phyloP scores from a whole-genome alignment of 1,139 yeast species.

The Geotrichum histeridarum region DNA sequence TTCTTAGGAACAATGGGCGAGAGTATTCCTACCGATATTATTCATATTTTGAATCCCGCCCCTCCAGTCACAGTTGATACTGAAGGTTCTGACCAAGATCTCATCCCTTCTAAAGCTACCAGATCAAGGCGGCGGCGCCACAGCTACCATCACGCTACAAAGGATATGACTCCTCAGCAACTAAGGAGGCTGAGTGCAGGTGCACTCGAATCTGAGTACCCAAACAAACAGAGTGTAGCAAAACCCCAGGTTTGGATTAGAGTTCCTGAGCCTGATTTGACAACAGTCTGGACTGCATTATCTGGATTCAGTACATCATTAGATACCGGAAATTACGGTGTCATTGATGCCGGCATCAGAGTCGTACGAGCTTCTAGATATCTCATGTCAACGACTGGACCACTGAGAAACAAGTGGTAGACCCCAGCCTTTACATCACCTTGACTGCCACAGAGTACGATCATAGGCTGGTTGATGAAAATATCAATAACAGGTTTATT shows the following conservation, averaged over 20 bases:
- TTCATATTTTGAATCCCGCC: constrained; percentile 27
- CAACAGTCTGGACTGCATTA: constrained; percentile 27
- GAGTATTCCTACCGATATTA: constrained; percentile 42
- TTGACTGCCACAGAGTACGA: too few relatives aligned
- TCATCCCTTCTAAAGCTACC: not conserved
- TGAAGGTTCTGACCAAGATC: not conserved
- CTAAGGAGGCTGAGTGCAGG: not conserved
- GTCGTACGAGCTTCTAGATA: constrained; percentile 30
- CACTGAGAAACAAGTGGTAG: constrained; percentile 24
- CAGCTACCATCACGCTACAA: constrained; percentile 2
- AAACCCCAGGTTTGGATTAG: constrained; percentile 28
- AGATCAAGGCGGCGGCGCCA: constrained; percentile 5
- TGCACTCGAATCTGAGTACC: not conserved
- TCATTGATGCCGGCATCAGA: constrained; percentile 23
- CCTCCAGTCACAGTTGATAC: not conserved
- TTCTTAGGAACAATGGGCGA: constrained; percentile 43
- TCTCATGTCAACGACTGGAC: constrained; percentile 26
- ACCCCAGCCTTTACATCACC: not conserved
- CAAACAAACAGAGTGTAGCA: not conserved
- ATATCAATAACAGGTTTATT: too few relatives aligned
- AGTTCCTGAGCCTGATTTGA: constrained; percentile 28
- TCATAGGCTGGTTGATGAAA: too few relatives aligned
- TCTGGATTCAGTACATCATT: constrained; percentile 24
- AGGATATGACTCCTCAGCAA: too few relatives aligned
- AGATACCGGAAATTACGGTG: constrained; percentile 20